These are phyloP conservation scores for Chaetoceros tenuissimus DNA, from an alignment of 108 stramenopile genomes.

Conservation along the genomic window DNA sequence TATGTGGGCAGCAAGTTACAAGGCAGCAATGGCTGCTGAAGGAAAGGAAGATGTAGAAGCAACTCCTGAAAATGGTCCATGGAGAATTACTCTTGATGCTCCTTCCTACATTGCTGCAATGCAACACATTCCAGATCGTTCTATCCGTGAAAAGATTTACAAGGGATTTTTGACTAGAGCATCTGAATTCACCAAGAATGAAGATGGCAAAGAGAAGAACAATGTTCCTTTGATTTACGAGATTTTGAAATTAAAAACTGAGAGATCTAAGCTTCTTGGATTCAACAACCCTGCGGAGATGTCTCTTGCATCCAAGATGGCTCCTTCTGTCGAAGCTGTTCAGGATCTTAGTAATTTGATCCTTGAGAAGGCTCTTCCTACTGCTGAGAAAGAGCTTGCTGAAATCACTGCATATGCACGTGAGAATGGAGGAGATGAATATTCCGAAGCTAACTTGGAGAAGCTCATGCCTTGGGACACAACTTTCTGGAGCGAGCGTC, in stretches of 20 bases:
- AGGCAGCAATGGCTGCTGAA: conserved; percentile 22
- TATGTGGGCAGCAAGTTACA: conserved; percentile 78
- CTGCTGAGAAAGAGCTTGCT: conserved; percentile 81
- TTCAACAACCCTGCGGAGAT: conserved; percentile 86
- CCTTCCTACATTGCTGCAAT: conserved; percentile 92
- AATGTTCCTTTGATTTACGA: conserved; percentile 90
- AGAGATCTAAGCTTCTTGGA: conserved; percentile 82
- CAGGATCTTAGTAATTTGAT: conserved; percentile 83
- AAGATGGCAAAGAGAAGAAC: conserved; percentile 40
- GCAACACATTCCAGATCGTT: conserved; percentile 81
- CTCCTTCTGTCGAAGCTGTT: conserved; percentile 78
- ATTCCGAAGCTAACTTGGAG: conserved; percentile 50
- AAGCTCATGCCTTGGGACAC: conserved; percentile 87
- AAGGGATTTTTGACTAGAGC: conserved; percentile 82
- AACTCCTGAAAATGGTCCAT: conserved; percentile 82
- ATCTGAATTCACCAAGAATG: conserved; percentile 46
- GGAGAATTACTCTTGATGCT: conserved; percentile 89
- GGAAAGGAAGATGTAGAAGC: conserved; percentile 43
- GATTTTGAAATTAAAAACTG: conserved; percentile 73
- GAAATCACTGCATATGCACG: conserved; percentile 79
- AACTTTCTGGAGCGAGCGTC: conserved; percentile 88
- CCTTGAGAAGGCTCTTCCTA: conserved; percentile 87
- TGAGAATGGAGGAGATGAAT: conserved; percentile 71
- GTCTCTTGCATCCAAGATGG: conserved; percentile 91
- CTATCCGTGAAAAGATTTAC: conserved; percentile 87